Evolutionary conservation across 2,329 filamentous ascomycete species (phyloP).

Genomic region (Fusarium sp.): DNA sequence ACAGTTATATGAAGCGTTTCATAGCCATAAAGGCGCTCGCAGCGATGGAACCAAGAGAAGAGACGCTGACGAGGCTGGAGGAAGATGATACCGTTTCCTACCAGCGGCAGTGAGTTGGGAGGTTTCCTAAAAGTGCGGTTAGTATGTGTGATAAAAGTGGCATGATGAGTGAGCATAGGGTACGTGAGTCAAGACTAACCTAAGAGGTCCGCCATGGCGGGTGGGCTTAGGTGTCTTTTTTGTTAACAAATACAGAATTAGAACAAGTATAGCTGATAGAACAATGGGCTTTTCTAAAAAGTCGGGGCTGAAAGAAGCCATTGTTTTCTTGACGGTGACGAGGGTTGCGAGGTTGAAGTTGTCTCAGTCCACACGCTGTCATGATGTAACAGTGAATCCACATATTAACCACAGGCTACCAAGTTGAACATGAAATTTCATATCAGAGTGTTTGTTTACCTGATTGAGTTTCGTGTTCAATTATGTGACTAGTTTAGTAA

Average conservation of each 20-base stretch:
- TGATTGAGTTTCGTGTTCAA: neutral
- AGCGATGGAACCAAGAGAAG: slow-evolving; percentile 72
- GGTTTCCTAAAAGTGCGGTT: slow-evolving; percentile 54
- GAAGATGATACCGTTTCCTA: slow-evolving; percentile 72
- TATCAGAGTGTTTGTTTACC: neutral
- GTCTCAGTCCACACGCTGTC: neutral
- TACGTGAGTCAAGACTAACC: slow-evolving; percentile 15
- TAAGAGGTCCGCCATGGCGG: slow-evolving; percentile 35
- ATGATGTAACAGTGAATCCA: slow-evolving; percentile 31
- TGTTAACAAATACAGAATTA: slow-evolving; percentile 9
- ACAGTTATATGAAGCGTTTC: slow-evolving; percentile 74
- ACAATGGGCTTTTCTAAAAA: neutral
- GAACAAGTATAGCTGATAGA: neutral
- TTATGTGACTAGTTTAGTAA: neutral
- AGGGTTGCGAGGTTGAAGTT: slow-evolving; percentile 18
- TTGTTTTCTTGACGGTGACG: neutral
- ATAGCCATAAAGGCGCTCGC: slow-evolving; percentile 66
- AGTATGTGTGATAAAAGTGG: neutral
- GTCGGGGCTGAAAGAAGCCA: slow-evolving; percentile 34
- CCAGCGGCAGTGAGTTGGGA: slow-evolving; percentile 65
- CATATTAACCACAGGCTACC: neutral
- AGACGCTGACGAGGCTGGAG: slow-evolving; percentile 70
- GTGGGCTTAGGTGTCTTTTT: slow-evolving; percentile 28
- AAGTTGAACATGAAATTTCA: neutral
- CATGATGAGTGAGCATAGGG: neutral